Base-by-base conservation (phyloP, 192 early-diverging fungal genomes). In the Podila epigama region DNA sequence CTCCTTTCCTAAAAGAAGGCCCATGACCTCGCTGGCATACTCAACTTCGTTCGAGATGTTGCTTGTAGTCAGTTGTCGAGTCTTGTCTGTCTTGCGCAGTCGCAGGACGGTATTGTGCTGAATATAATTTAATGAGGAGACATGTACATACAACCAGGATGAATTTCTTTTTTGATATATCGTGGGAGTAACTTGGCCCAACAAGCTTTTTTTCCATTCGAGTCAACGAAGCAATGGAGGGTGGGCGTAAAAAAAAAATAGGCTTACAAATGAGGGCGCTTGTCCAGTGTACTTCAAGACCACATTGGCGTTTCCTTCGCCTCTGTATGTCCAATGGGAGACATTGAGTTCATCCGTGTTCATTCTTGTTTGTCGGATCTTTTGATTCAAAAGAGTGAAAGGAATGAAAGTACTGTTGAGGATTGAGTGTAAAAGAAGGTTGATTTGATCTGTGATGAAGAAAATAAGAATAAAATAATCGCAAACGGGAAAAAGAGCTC, bases 301-400 rank as follows among this genome's bases (percentile, higher is more conserved):
- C 9, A 92, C 72, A 71, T 91, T 92, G 28, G 82, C 83, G 77
- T 94, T 94, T 34, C 93, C 93, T 62, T 94, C 93, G 40, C 83
- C 86, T 41, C 84, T 83, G 82, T 92, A 94, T 18, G 44, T 25
- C 93, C 93, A 94, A 10, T 85, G 64, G 25, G 27, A 35, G 1
- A 83, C 67, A 22, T 44, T 44, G 41, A 44, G 16, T 27, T 29
- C 3, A 34, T 59, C 27, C n/a, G 40, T 31, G 6, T 32, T 54
- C 29, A 32, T 54, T 54, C 25, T 54, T 18, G 25, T 54, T 25
- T 18, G 16, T 22, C 18, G 28, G 20, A n/a, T n/a, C n/a, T n/a
- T n/a, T n/a, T n/a, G n/a, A n/a, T n/a, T n/a, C n/a, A n/a, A n/a
- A n/a, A n/a, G n/a, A n/a, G n/a, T n/a, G n/a, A n/a, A n/a, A n/a